A percentile compares a stretch with the other conserved stretches of the same genome.
phyloP scores from a whole-genome alignment of 2,329 filamentous ascomycete genomes.

The Xenoacremonium recifei region DNA sequence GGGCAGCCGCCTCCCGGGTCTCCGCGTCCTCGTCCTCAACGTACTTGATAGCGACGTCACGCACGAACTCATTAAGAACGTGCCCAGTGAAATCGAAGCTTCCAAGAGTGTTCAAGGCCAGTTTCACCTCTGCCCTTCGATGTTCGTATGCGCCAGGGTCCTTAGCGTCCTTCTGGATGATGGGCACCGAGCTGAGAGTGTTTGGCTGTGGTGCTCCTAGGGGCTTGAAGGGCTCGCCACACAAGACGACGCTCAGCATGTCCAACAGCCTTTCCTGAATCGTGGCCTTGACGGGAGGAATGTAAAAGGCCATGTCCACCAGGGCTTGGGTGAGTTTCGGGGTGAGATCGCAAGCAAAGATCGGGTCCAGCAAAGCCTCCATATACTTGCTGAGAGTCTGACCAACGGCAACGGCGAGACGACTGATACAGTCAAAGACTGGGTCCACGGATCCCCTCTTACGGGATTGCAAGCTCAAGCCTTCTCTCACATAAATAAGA shows the following conservation, averaged over 20 bases:
- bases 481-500: slow-evolving; percentile 88
- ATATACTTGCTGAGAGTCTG: slow-evolving; percentile 98
- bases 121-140: slow-evolving; percentile 81
- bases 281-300: slow-evolving; percentile 86
- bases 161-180: slow-evolving; percentile 84
- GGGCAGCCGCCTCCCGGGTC: slow-evolving; percentile 87
- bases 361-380: slow-evolving; percentile 90
- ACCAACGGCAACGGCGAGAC: slow-evolving; percentile 90
- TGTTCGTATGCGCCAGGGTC: slow-evolving; percentile 79
- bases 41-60: slow-evolving; percentile 96
- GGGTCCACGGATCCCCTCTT: slow-evolving; percentile 67
- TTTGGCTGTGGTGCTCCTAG: slow-evolving; percentile 85
- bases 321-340: slow-evolving; percentile 92
- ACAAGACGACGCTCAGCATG: slow-evolving; percentile 91
- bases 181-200: slow-evolving; percentile 74
- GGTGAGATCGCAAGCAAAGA: slow-evolving; percentile 94
- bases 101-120: slow-evolving; percentile 92
- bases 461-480: slow-evolving; percentile 75
- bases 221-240: slow-evolving; percentile 87
- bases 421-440: slow-evolving; percentile 97
- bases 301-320: slow-evolving; percentile 98
- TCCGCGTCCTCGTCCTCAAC: slow-evolving; percentile 94
- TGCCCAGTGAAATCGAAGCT: slow-evolving; percentile 95
- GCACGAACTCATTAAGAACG: slow-evolving; percentile 95
- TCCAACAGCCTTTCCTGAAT: slow-evolving; percentile 94